phyloP scores from a whole-genome alignment of 176 grass and related monocot species.

The Oropetium thomaeum region DNA sequence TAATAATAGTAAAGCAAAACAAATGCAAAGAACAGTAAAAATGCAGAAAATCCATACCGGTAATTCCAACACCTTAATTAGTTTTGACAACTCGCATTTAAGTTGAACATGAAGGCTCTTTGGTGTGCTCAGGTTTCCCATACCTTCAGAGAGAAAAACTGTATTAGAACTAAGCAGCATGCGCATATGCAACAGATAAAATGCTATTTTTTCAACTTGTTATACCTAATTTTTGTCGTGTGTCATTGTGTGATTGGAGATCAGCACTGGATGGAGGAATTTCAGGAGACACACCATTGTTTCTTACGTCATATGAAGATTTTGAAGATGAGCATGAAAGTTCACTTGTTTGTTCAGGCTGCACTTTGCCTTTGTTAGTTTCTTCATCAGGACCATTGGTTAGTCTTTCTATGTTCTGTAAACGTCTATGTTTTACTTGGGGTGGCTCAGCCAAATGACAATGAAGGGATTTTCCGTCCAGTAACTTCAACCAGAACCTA shows the following conservation, averaged over 20 bases:
- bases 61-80: constrained; percentile 53
- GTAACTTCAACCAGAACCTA: constrained; percentile 69
- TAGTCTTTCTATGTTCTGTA: constrained; percentile 38
- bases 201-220: neutral
- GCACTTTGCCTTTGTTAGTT: constrained; percentile 47
- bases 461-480: constrained; percentile 47
- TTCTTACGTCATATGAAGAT: constrained; percentile 24
- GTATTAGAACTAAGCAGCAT: constrained; percentile 32
- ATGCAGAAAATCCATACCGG: constrained; percentile 47
- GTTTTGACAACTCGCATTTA: constrained; percentile 54
- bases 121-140: constrained; percentile 46
- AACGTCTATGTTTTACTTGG: constrained; percentile 42
- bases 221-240: constrained; percentile 25
- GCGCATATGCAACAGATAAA: constrained; percentile 12
- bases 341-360: constrained; percentile 38
- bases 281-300: constrained; percentile 16
- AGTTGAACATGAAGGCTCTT: constrained; percentile 61
- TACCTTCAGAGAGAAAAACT: constrained; percentile 33
- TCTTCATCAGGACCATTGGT: constrained; percentile 30
- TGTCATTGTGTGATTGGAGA: constrained; percentile 13
- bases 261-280: constrained; percentile 7
- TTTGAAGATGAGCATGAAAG: constrained; percentile 31
- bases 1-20: neutral
- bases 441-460: constrained; percentile 42
- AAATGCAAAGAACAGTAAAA: neutral